phyloP scores from a whole-genome alignment of 129 eudicot species.

The Heracleum sosnowskyi region DNA sequence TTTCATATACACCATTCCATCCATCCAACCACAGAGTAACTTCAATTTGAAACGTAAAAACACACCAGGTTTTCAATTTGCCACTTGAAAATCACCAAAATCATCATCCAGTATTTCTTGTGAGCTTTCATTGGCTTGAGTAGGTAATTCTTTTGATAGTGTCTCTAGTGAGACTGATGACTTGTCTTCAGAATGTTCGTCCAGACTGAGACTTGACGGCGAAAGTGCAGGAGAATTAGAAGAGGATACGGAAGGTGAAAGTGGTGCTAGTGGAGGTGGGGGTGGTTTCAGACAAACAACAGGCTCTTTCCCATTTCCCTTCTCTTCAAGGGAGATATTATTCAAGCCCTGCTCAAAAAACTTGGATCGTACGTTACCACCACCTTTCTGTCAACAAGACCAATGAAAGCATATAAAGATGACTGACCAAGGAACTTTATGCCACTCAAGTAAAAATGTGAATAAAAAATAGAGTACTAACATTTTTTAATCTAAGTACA shows the following conservation, averaged over 20 bases:
- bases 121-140: slow-evolving; percentile 20
- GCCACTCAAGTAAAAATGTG: background rate
- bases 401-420: slow-evolving; percentile 6
- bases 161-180: slow-evolving; percentile 22
- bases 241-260: slow-evolving; percentile 47
- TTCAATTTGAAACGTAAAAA: slow-evolving; percentile 11
- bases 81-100: slow-evolving; percentile 97
- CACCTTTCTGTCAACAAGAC: slow-evolving; percentile 45
- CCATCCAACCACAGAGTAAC: slow-evolving; percentile 11
- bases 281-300: slow-evolving; percentile 63
- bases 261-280: slow-evolving; percentile 79
- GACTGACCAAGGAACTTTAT: background rate
- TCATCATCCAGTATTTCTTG: slow-evolving; percentile 72
- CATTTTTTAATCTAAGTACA: slow-evolving; percentile 80
- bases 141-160: slow-evolving; percentile 23
- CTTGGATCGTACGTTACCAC: slow-evolving; percentile 49
- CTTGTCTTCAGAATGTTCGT: slow-evolving; percentile 24
- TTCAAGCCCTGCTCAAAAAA: slow-evolving; percentile 72
- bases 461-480: slow-evolving; percentile 16
- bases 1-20: slow-evolving; percentile 39
- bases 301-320: slow-evolving; percentile 39
- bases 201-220: slow-evolving; percentile 36
- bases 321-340: slow-evolving; percentile 45
- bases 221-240: slow-evolving; percentile 24
- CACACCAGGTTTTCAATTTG: slow-evolving; percentile 32